These are phyloP conservation scores for Botrytis sinoallii DNA, from an alignment of 2,329 filamentous ascomycete genomes.

Conservation along the genomic window DNA sequence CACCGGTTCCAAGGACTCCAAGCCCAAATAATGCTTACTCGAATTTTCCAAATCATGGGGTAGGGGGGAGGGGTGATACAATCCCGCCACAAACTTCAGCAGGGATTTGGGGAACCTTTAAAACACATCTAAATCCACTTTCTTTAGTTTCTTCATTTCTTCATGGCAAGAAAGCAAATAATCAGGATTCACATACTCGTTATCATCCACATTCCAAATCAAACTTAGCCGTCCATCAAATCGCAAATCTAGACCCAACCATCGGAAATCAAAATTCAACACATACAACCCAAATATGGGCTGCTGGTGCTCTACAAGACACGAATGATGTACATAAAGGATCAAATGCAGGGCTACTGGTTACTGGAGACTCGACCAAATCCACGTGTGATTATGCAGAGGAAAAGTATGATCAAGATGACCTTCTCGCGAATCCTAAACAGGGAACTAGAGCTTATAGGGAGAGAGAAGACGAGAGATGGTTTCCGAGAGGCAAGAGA, in stretches of 20 bases:
- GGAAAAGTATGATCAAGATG: background rate
- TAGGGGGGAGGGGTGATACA: accelerated
- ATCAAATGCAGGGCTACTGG: background rate
- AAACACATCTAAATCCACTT: background rate
- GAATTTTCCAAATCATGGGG: background rate
- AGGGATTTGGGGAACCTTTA: background rate
- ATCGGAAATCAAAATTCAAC: background rate
- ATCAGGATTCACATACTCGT: background rate
- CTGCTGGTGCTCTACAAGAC: background rate
- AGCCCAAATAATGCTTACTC: too few species aligned
- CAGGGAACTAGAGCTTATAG: conserved; percentile 29
- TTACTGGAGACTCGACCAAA: background rate
- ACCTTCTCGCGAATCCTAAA: conserved; percentile 6
- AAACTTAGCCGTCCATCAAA: background rate
- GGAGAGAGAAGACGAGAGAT: conserved; percentile 26
- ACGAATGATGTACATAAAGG: too few species aligned
- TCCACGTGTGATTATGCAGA: background rate
- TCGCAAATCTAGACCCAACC: background rate
- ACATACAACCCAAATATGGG: conserved; percentile 1
- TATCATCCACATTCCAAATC: background rate
- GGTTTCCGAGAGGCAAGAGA: background rate
- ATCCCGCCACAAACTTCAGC: background rate
- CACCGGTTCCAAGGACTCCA: background rate
- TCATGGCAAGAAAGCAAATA: background rate
- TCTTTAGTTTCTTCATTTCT: background rate